A percentile compares a stretch with the other conserved stretches of the same genome.
Conservation (phyloP, 164 flowering plant genomes). For the Kingdonia uniflora region DNA sequence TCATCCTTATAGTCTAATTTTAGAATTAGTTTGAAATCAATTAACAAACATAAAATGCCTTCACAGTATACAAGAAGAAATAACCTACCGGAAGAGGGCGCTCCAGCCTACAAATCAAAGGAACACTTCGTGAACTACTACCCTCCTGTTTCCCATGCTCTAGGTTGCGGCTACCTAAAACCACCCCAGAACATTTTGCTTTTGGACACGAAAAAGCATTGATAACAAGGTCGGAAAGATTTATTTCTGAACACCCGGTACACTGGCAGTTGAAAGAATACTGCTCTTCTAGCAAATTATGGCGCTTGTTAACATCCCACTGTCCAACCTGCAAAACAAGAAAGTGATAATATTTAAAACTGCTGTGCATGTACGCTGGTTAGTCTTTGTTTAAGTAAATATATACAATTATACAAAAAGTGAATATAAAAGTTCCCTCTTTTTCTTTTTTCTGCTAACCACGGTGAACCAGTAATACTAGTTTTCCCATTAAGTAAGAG, state of each 20-base stretch:
- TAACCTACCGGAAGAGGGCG: slow-evolving; percentile 31
- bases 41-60: no score
- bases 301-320: slow-evolving; percentile 50
- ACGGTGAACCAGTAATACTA: no score
- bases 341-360: no score
- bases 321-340: slow-evolving; percentile 62
- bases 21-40: no score
- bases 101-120: slow-evolving; percentile 12
- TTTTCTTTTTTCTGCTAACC: no score
- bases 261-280: slow-evolving; percentile 73
- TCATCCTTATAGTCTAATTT: no score
- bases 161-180: slow-evolving; percentile 25
- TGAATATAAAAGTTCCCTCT: no score
- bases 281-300: slow-evolving; percentile 41
- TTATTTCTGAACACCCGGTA: slow-evolving; percentile 51
- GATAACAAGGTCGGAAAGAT: slow-evolving; percentile 62
- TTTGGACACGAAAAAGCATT: slow-evolving; percentile 53
- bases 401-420: no score
- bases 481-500: no score
- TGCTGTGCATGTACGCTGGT: no score
- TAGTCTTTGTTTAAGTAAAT: no score
- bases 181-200: slow-evolving; percentile 55
- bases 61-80: no score
- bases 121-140: slow-evolving; percentile 10
- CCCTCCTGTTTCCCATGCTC: slow-evolving; percentile 25